Percentiles rank a stretch among this genome's conserved stretches.
Conservation (phyloP, 75 land plant genomes). For the Gnetum montanum region DNA sequence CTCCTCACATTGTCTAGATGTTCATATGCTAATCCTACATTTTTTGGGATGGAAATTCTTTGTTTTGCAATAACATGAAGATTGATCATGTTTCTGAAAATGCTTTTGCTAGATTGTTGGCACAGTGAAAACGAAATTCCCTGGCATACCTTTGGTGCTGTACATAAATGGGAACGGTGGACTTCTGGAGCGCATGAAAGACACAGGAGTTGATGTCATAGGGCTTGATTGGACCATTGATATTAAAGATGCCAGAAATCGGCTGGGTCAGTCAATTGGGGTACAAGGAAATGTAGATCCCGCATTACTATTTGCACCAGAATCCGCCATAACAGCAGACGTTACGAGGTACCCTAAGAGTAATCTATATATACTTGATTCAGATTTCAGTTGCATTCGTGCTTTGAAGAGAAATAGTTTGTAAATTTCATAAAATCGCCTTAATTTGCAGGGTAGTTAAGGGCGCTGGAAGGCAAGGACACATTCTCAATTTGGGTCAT, state of each 20-base stretch:
- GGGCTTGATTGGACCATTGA: slow-evolving; percentile 99
- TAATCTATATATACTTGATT: not conserved
- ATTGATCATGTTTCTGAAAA: no score
- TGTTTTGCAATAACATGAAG: no score
- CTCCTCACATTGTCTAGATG: no score
- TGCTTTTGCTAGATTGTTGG: slow-evolving; percentile 70
- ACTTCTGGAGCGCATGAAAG: slow-evolving; percentile 85
- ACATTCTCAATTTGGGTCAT: slow-evolving; percentile 92
- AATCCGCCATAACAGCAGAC: slow-evolving; percentile 62
- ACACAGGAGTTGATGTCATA: slow-evolving; percentile 91
- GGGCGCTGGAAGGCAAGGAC: slow-evolving; percentile 77
- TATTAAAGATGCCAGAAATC: slow-evolving; percentile 87
- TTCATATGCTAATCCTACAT: no score
- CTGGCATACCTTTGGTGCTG: slow-evolving; percentile 82
- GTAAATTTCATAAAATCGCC: not conserved
- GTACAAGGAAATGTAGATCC: slow-evolving; percentile 99
- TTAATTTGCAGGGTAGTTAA: slow-evolving; percentile 67
- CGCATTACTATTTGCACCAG: slow-evolving; percentile 69
- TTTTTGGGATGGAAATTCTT: no score
- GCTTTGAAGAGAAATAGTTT: not conserved
- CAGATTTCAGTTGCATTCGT: not conserved
- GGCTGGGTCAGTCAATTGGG: slow-evolving; percentile 60
- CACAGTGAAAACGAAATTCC: slow-evolving; percentile 49
- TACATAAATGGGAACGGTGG: slow-evolving; percentile 98
- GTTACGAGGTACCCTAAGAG: slow-evolving; percentile 79